A percentile compares a stretch with the other conserved stretches of the same genome.
Evolutionary conservation across 129 eudicot genomes (phyloP).

Genomic region (Arctium minus): DNA sequence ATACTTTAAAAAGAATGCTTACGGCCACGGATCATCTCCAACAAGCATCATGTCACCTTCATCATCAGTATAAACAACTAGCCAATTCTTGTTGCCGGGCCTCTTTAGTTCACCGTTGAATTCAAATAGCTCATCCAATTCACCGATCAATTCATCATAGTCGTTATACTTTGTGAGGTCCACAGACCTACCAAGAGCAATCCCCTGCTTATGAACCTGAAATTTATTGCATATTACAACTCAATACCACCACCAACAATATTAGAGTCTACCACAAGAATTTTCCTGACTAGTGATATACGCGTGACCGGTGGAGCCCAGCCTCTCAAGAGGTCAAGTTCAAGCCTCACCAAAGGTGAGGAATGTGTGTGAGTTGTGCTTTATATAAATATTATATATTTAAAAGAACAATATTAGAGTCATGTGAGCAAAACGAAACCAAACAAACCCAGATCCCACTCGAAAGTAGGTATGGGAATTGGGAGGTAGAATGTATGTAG

Average conservation of each 20-base stretch:
- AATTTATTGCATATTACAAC: neutral
- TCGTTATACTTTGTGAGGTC: constrained; percentile 82
- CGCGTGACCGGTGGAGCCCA: neutral
- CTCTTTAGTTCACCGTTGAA: constrained; percentile 73
- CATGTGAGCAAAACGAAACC: too few species aligned
- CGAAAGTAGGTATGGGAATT: too few species aligned
- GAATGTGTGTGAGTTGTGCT: too few species aligned
- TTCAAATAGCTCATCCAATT: constrained; percentile 75
- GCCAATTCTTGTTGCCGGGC: constrained; percentile 57
- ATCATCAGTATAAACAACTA: constrained; percentile 87
- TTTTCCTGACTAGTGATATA: neutral
- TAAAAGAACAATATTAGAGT: neutral
- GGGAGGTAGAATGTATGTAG: too few species aligned
- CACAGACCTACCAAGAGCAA: constrained; percentile 98
- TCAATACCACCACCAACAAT: constrained; percentile 10
- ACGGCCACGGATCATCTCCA: constrained; percentile 99
- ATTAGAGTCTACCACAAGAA: neutral
- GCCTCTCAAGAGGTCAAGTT: neutral
- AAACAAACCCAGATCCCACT: too few species aligned
- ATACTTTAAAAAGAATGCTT: constrained; percentile 24
- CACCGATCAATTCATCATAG: constrained; percentile 71
- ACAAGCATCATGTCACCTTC: constrained; percentile 99
- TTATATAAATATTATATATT: too few species aligned
- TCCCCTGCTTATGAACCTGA: constrained; percentile 98
- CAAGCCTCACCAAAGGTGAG: neutral